A percentile compares a stretch with the other conserved stretches of the same genome.
Conservation (phyloP, 805 yeast genomes). For the Candida boidinii region DNA sequence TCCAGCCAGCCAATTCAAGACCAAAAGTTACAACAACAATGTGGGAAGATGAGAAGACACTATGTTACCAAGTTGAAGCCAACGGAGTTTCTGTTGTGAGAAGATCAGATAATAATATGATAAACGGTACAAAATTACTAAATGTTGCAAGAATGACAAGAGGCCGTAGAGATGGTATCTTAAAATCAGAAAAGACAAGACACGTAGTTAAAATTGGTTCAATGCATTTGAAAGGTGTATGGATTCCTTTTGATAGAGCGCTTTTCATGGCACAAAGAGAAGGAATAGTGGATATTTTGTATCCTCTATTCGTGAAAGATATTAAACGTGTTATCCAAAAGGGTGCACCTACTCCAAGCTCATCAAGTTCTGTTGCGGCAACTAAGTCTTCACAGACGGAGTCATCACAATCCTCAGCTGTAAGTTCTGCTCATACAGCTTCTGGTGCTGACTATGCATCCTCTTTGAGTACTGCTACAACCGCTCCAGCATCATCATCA, state of each 20-base stretch:
- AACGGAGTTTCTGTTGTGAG: conserved; percentile 56
- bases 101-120: conserved; percentile 62
- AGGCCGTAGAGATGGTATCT: conserved; percentile 63
- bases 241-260: conserved; percentile 67
- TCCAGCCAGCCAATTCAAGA: conserved; percentile 34
- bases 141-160: conserved; percentile 66
- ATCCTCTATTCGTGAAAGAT: conserved; percentile 53
- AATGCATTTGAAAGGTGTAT: conserved; percentile 63
- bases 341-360: conserved; percentile 23
- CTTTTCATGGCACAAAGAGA: conserved; percentile 58
- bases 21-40: conserved; percentile 60
- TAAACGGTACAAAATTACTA: conserved; percentile 57
- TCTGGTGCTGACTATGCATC: no score
- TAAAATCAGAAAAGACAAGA: conserved; percentile 53
- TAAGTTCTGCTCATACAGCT: no score
- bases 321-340: conserved; percentile 34
- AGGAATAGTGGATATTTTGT: conserved; percentile 45
- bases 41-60: conserved; percentile 66
- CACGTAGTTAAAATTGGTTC: conserved; percentile 66
- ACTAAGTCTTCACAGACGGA: no score
- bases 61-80: conserved; percentile 63
- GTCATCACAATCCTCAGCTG: no score
- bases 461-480: no score
- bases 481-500: no score
- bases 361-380: no score